Conservation (phyloP, 2,329 filamentous ascomycete species). For the Bipolaris cookei region DNA sequence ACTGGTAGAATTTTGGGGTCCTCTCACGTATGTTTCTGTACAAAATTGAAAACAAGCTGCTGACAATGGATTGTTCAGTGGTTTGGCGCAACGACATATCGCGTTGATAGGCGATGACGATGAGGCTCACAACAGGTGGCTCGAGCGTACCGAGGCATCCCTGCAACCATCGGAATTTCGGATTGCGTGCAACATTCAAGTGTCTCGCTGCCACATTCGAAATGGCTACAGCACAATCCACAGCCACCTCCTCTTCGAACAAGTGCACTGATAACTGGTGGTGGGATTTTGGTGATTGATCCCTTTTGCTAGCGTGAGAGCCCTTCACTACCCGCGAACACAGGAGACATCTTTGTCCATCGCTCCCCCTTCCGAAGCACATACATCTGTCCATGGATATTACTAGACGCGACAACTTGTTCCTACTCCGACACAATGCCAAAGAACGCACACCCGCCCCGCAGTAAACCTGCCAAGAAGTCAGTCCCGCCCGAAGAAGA, state of each 20-base stretch:
- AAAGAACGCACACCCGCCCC: slow-evolving; percentile 58
- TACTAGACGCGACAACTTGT: neutral
- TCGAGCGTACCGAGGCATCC: slow-evolving; percentile 23
- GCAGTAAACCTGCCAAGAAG: slow-evolving; percentile 51
- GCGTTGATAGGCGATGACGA: slow-evolving; percentile 6
- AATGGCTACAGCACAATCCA: slow-evolving; percentile 10
- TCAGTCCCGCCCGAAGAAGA: slow-evolving; percentile 54
- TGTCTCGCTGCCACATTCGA: slow-evolving; percentile 1
- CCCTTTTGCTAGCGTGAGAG: slow-evolving; percentile 23
- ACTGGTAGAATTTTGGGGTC: neutral
- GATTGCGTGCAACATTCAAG: slow-evolving; percentile 10
- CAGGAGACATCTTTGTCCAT: neutral
- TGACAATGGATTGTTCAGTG: neutral
- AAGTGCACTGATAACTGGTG: neutral
- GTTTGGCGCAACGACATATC: neutral
- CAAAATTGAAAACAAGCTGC: too few species aligned
- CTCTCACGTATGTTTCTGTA: neutral
- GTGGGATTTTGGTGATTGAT: slow-evolving; percentile 20
- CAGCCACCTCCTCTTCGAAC: neutral
- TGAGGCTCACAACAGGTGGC: slow-evolving; percentile 10
- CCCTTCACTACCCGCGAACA: slow-evolving; percentile 23
- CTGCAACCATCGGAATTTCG: slow-evolving; percentile 23
- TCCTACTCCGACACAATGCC: slow-evolving; percentile 47
- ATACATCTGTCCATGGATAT: slow-evolving; percentile 17
- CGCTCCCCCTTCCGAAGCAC: slow-evolving; percentile 2